A percentile compares a stretch with the other conserved stretches of the same genome.
Conservation (phyloP, 768 basidiomycete species). For the Hericium coralloides region DNA sequence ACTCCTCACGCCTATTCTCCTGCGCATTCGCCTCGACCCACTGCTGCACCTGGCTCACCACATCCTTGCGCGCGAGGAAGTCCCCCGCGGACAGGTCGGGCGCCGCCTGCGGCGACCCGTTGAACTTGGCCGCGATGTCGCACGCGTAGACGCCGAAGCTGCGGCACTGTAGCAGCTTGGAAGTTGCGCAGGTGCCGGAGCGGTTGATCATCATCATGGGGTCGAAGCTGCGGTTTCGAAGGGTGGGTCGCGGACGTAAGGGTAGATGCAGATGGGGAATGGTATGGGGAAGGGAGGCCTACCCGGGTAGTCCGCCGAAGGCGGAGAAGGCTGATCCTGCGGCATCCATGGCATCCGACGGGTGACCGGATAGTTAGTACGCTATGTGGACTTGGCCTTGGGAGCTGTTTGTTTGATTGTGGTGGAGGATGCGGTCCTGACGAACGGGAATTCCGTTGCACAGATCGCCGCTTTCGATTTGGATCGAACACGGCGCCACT, state of each 20-base stretch:
- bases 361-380: too few relatives aligned
- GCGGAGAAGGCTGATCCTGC: background rate
- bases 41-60: slow-evolving; percentile 18
- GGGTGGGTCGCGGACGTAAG: background rate
- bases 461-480: too few relatives aligned
- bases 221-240: slow-evolving; percentile 13
- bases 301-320: background rate
- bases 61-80: slow-evolving; percentile 20
- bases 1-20: slow-evolving; percentile 9
- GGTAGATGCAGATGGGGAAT: background rate
- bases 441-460: too few relatives aligned
- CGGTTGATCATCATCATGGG: slow-evolving; percentile 24
- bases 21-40: slow-evolving; percentile 10
- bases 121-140: slow-evolving; percentile 23
- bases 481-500: background rate
- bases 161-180: slow-evolving; percentile 22
- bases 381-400: too few relatives aligned
- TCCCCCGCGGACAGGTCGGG: slow-evolving; percentile 20
- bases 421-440: too few relatives aligned
- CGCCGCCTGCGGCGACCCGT: slow-evolving; percentile 10
- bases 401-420: too few relatives aligned
- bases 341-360: background rate
- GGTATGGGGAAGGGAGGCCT: background rate
- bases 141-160: slow-evolving; percentile 19
- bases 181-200: slow-evolving; percentile 24